Conservation (phyloP, 2,329 filamentous ascomycete genomes). For the Xenosphaeropsis pyriputrescens region DNA sequence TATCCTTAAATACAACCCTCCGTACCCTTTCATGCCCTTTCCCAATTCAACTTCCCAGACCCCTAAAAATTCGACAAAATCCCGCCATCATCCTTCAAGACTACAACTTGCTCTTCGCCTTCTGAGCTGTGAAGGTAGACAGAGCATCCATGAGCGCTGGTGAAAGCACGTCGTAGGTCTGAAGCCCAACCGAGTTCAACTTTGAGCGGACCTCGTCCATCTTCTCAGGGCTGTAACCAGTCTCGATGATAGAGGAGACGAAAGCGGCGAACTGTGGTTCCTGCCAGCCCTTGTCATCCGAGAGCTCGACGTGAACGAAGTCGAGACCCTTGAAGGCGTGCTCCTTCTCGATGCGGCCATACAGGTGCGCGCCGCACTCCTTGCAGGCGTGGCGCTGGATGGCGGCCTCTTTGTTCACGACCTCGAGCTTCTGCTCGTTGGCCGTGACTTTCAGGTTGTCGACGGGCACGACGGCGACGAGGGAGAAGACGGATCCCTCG, state of each 20-base stretch:
- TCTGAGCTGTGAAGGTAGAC: slow-evolving; percentile 38
- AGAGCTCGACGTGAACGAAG: slow-evolving; percentile 52
- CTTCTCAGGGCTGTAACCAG: slow-evolving; percentile 39
- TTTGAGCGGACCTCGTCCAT: slow-evolving; percentile 38
- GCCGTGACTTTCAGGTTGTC: slow-evolving; percentile 40
- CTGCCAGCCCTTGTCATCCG: slow-evolving; percentile 48
- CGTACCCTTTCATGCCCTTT: no score
- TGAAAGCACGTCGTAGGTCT: slow-evolving; percentile 47
- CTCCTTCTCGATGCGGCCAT: slow-evolving; percentile 46
- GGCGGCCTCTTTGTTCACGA: slow-evolving; percentile 38
- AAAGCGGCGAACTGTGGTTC: slow-evolving; percentile 58
- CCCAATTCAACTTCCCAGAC: no score
- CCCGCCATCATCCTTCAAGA: no score
- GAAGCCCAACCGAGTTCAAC: slow-evolving; percentile 37
- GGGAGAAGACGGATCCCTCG: slow-evolving; percentile 42
- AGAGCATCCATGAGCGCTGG: slow-evolving; percentile 49
- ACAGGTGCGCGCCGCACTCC: slow-evolving; percentile 47
- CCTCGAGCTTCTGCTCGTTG: slow-evolving; percentile 38
- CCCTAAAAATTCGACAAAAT: no score
- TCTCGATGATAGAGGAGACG: slow-evolving; percentile 53
- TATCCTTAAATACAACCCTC: no score
- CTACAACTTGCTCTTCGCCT: not conserved
- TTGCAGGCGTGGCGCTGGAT: slow-evolving; percentile 48
- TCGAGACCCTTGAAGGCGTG: slow-evolving; percentile 56
- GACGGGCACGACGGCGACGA: slow-evolving; percentile 44